phyloP scores from a whole-genome alignment of 768 basidiomycete species.

The Suillus cothurnatus region DNA sequence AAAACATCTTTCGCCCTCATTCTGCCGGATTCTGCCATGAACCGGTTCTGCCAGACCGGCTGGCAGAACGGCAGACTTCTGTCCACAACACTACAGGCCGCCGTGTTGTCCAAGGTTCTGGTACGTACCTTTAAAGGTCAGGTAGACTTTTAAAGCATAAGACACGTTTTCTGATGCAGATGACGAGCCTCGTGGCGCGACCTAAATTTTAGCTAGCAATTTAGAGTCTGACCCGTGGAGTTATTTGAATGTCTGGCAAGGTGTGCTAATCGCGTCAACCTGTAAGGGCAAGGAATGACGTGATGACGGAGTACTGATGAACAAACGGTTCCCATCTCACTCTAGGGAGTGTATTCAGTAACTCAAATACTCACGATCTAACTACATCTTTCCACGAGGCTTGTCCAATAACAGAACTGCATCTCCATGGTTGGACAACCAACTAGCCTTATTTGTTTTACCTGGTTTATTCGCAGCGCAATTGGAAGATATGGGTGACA shows the following conservation, averaged over 20 bases:
- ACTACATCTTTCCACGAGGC: constrained; percentile 11
- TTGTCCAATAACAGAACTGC: constrained; percentile 8
- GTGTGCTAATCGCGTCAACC: background rate
- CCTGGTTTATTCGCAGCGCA: background rate
- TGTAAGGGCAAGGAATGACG: background rate
- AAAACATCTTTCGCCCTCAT: too few species aligned
- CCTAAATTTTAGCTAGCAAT: background rate
- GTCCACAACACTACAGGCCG: too few species aligned
- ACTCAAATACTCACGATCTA: constrained; percentile 9
- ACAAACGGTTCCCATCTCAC: background rate
- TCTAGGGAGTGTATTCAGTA: constrained; percentile 4
- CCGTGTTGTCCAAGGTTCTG: background rate
- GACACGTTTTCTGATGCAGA: background rate
- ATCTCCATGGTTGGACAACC: constrained; percentile 8
- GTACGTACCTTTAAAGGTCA: background rate
- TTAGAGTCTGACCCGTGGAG: background rate
- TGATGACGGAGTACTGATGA: background rate
- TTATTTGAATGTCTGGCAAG: background rate
- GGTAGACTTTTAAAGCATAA: constrained; percentile 1
- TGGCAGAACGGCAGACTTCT: too few species aligned
- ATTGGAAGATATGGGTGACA: constrained; percentile 5
- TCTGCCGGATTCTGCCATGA: too few species aligned
- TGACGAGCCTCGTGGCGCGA: background rate
- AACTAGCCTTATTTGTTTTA: background rate
- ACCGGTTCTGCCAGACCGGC: too few species aligned